Percentiles rank a stretch among this genome's conserved stretches.
phyloP scores from a whole-genome alignment of 441 rosid genomes.

The Daphne laureola region DNA sequence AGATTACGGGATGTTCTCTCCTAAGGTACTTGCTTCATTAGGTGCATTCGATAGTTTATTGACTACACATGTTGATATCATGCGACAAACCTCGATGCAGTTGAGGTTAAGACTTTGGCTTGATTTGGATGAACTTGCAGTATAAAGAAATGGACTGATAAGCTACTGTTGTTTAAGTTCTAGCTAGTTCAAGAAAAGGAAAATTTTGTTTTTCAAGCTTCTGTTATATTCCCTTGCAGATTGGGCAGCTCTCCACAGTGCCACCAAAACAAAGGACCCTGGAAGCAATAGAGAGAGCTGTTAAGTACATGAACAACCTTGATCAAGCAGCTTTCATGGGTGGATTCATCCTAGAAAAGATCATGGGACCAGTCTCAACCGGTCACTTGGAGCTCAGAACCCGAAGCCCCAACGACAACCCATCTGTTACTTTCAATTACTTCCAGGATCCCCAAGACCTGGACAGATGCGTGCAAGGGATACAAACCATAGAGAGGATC shows the following conservation, averaged over 20 bases:
- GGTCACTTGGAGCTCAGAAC: constrained; percentile 64
- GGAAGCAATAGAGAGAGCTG: constrained; percentile 38
- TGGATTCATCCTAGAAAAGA: constrained; percentile 70
- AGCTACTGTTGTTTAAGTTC: not conserved
- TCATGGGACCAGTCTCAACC: constrained; percentile 61
- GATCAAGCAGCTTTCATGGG: constrained; percentile 45
- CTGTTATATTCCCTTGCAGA: constrained; percentile 16
- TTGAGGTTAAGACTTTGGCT: not conserved
- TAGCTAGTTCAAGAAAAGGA: not conserved
- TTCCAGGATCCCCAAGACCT: constrained; percentile 55
- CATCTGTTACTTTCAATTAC: constrained; percentile 76
- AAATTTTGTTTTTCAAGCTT: not conserved
- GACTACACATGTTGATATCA: not conserved
- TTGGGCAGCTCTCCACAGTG: constrained; percentile 37
- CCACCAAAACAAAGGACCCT: constrained; percentile 47
- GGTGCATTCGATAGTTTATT: not conserved
- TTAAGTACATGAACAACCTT: constrained; percentile 32
- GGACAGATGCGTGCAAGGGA: constrained; percentile 58
- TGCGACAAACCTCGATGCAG: not conserved
- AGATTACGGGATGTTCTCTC: constrained; percentile 71
- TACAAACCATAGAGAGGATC: constrained; percentile 46
- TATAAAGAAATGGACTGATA: not conserved
- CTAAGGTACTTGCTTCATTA: constrained; percentile 26
- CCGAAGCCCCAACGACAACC: constrained; percentile 52
- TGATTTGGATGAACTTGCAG: too few relatives aligned